A percentile compares a stretch with the other conserved stretches of the same genome.
These are phyloP conservation scores for Termitomyces sp. DNA, from an alignment of 1,284 basidiomycete genomes.

Conservation along the genomic window DNA sequence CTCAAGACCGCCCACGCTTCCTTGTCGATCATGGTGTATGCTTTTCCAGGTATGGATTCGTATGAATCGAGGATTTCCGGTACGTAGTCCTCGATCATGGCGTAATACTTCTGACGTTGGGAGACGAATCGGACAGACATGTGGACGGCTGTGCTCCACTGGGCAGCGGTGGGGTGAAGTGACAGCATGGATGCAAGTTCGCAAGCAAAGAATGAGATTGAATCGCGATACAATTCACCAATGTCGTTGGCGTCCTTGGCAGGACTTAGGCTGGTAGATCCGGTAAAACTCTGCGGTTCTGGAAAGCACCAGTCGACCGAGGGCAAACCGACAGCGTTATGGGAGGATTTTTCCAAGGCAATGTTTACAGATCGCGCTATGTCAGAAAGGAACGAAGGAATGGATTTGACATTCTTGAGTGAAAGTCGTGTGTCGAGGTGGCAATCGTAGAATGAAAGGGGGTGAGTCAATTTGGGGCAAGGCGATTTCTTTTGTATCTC, in stretches of 20 bases:
- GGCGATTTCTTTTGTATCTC: not conserved
- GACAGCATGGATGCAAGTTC: not conserved
- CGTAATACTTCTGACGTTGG: not conserved
- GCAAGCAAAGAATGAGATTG: not conserved
- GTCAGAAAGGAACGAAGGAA: not conserved
- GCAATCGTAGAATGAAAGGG: not conserved
- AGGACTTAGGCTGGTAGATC: not conserved
- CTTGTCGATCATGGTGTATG: not conserved
- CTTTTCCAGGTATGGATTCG: slow-evolving; percentile 7
- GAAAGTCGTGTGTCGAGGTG: not conserved
- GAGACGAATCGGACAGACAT: not conserved
- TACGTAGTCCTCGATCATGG: slow-evolving; percentile 7
- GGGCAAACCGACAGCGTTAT: not conserved
- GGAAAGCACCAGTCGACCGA: not conserved
- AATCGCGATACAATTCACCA: not conserved
- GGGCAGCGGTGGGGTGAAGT: not conserved
- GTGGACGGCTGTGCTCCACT: not conserved
- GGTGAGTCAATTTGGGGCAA: not conserved
- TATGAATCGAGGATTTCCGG: slow-evolving; percentile 3
- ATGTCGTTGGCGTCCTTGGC: not conserved
- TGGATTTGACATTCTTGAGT: not conserved
- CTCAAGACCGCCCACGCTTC: not conserved
- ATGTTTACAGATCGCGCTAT: not conserved
- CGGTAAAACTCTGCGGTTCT: not conserved
- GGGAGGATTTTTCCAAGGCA: not conserved